Base-by-base conservation (phyloP, 2,329 filamentous ascomycete species). In the Stagonosporopsis vannaccii region DNA sequence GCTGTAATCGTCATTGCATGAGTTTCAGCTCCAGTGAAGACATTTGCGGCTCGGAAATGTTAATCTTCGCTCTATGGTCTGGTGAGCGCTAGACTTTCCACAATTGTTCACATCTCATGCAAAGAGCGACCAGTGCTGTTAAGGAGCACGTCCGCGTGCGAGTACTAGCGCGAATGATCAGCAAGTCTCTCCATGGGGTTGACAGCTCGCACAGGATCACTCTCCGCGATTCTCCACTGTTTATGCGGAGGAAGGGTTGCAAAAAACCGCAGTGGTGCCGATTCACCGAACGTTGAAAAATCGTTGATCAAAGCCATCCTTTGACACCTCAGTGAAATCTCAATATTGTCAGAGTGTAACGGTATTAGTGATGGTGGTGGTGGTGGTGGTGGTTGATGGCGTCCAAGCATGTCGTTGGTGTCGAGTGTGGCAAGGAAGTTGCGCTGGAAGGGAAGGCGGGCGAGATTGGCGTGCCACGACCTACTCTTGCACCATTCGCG, bases 161-260 rank as follows among this genome's bases (percentile, higher is more conserved):
- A 45, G 25, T 20, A 12, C 33, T 48, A 57, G 50, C 37, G 53
- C 32, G n/a, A 48, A 51, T 4, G 41, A 33, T 47, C 49, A 40
- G 44, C 42, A 32, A 36, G 36, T n/a, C 33, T 32, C 44, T 55
- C 45, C 55, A 58, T 40, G 50, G 54, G 57, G 55, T 47, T 55
- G 45, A 54, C 43, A 53, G 47, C 50, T 48, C 45, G 48, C 30
- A 58, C 48, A 40, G 32, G 49, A 56, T 49, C 46, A 41, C 40
- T 58, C 56, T 63, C 61, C 61, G 50, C 57, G 46, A 35, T 49
- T 43, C 45, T 59, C 62, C 63, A 63, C 60, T 49, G 11, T 52
- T 60, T 58, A 45, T 59, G 52, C 49, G 60, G 60, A 63, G 58
- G 44, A 45, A 45, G 33, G 47, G 33, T 43, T 46, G 35, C 33